Percentiles rank a stretch among this genome's conserved stretches.
These are phyloP conservation scores for Suhomyces sp. DNA, from an alignment of 805 yeast species.

Conservation along the genomic window DNA sequence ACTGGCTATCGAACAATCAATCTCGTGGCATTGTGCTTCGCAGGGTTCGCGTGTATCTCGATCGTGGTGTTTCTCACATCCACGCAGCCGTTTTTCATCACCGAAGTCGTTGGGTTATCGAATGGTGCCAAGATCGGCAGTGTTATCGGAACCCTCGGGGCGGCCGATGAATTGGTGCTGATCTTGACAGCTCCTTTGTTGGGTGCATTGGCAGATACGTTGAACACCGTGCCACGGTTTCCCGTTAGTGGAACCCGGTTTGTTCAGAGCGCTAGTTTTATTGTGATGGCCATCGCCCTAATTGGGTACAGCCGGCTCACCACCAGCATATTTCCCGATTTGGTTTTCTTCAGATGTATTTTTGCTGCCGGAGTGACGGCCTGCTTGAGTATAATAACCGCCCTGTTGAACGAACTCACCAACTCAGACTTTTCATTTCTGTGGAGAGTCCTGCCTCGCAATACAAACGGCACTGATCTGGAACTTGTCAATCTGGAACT, in stretches of 20 bases:
- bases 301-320: conserved; percentile 45
- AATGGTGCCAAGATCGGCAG: conserved; percentile 28
- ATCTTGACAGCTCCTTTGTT: conserved; percentile 55
- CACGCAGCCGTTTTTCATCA: conserved; percentile 39
- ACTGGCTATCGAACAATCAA: conserved; percentile 15
- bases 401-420: conserved; percentile 54
- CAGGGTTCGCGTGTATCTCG: conserved; percentile 38
- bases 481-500: not conserved
- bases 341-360: conserved; percentile 48
- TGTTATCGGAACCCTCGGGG: conserved; percentile 36
- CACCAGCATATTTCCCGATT: conserved; percentile 41
- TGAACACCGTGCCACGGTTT: conserved; percentile 21
- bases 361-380: conserved; percentile 62
- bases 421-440: conserved; percentile 36
- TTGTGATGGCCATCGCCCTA: conserved; percentile 46
- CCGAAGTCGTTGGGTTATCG: conserved; percentile 27
- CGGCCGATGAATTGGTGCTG: conserved; percentile 58
- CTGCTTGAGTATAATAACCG: conserved; percentile 57
- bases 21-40: conserved; percentile 31
- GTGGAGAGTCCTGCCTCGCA: not conserved
- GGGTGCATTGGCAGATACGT: conserved; percentile 60
- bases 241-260: conserved; percentile 49
- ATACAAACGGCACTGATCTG: no score
- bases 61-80: conserved; percentile 38
- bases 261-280: conserved; percentile 47